These are phyloP conservation scores for Backusella parvicylindrica DNA, from an alignment of 192 early-diverging fungal genomes.

Conservation along the genomic window DNA sequence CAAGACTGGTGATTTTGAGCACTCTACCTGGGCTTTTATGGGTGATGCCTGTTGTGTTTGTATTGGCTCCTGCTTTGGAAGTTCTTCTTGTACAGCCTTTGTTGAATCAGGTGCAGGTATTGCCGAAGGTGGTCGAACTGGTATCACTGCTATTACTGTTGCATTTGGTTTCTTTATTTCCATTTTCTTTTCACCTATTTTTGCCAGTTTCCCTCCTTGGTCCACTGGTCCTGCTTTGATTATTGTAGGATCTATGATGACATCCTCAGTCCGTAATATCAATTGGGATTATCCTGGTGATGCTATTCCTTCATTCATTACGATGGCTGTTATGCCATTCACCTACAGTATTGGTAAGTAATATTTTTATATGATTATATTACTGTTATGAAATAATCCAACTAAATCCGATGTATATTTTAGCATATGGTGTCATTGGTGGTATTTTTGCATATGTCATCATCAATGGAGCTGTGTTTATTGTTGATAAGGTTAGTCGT, in stretches of 20 bases:
- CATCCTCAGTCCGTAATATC: constrained; percentile 59
- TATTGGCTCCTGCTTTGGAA: constrained; percentile 68
- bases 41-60: constrained; percentile 62
- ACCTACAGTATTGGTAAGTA: constrained; percentile 55
- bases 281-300: constrained; percentile 81
- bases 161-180: constrained; percentile 71
- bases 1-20: constrained; percentile 72
- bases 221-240: constrained; percentile 80
- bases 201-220: constrained; percentile 81
- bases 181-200: constrained; percentile 81
- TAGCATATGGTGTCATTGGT: constrained; percentile 57
- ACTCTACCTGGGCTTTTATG: constrained; percentile 69
- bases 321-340: constrained; percentile 73
- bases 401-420: not conserved
- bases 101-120: constrained; percentile 83
- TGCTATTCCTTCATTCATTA: constrained; percentile 72
- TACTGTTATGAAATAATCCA: not conserved
- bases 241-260: constrained; percentile 78
- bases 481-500: constrained; percentile 52
- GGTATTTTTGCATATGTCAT: constrained; percentile 66
- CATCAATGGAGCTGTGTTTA: constrained; percentile 57
- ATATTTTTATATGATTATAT: not conserved
- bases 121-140: constrained; percentile 76
- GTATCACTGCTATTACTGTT: constrained; percentile 65
- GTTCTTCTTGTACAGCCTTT: constrained; percentile 72